A percentile compares a stretch with the other conserved stretches of the same genome.
Conservation (phyloP, 1,284 basidiomycete species). For the Volvariella surrecta region DNA sequence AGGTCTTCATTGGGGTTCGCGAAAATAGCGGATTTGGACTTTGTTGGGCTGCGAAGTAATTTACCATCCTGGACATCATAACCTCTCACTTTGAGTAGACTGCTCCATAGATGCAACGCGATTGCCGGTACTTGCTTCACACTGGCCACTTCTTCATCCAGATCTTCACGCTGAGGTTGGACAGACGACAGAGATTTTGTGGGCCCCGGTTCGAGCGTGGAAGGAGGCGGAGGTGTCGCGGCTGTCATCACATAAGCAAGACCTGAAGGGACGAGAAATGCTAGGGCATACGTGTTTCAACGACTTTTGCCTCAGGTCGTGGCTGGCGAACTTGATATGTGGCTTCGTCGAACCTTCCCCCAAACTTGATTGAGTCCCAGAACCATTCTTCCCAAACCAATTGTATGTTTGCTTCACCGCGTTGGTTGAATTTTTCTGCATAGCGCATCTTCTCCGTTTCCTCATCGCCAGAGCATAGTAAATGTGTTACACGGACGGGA, state of each 20-base stretch:
- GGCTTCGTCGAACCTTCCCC: conserved; percentile 51
- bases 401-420: conserved; percentile 55
- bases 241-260: background rate
- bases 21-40: conserved; percentile 21
- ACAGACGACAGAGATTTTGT: conserved; percentile 9
- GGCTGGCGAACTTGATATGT: conserved; percentile 52
- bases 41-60: conserved; percentile 47
- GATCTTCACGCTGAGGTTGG: conserved; percentile 22
- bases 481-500: conserved; percentile 61
- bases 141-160: conserved; percentile 49
- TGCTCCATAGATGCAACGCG: conserved; percentile 59
- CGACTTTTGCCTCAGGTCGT: conserved; percentile 40
- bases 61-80: conserved; percentile 48
- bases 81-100: conserved; percentile 53
- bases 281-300: conserved; percentile 9
- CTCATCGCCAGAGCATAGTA: conserved; percentile 51
- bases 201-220: conserved; percentile 6
- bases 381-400: conserved; percentile 85
- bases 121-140: conserved; percentile 47
- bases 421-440: conserved; percentile 57
- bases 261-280: background rate
- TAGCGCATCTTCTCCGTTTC: conserved; percentile 65
- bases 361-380: conserved; percentile 67
- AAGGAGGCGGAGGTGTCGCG: conserved; percentile 7
- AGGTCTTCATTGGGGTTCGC: conserved; percentile 9